Evolutionary conservation across 495 filamentous ascomycete species (phyloP).

Genomic region (Tetracladium setigerum): DNA sequence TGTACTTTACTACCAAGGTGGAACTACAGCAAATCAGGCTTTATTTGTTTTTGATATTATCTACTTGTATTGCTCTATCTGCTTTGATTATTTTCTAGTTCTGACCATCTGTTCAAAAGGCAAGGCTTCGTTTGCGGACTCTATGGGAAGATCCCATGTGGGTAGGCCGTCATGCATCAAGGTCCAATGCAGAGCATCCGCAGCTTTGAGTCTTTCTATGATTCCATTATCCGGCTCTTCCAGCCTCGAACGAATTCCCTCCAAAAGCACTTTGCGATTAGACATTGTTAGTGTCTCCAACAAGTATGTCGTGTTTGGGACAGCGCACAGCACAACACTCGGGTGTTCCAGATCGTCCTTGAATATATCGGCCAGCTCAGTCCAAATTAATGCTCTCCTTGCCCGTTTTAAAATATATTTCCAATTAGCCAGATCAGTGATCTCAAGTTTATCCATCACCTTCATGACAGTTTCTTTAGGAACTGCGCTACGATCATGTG

Average conservation of each 20-base stretch:
- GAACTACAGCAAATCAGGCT: too few relatives aligned
- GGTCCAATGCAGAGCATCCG: constrained; percentile 1
- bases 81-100: background rate
- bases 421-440: constrained; percentile 3
- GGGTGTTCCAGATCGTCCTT: constrained; percentile 3
- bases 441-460: constrained; percentile 5
- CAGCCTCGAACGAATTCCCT: constrained; percentile 1
- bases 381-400: constrained; percentile 7
- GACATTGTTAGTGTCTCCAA: constrained; percentile 1
- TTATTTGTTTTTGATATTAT: too few relatives aligned
- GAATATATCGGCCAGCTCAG: constrained; percentile 2
- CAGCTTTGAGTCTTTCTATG: constrained; percentile 4
- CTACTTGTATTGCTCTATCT: too few relatives aligned
- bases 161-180: constrained; percentile 3
- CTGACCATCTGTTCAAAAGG: constrained; percentile 1
- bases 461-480: background rate
- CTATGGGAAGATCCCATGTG: constrained; percentile 6
- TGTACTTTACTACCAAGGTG: too few relatives aligned
- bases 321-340: constrained; percentile 5
- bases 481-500: background rate
- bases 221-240: constrained; percentile 2
- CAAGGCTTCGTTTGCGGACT: background rate
- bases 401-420: constrained; percentile 5
- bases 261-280: constrained; percentile 3
- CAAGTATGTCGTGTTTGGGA: background rate